Conservation (phyloP, 768 basidiomycete species). For the Pleurotus tuber-regium region DNA sequence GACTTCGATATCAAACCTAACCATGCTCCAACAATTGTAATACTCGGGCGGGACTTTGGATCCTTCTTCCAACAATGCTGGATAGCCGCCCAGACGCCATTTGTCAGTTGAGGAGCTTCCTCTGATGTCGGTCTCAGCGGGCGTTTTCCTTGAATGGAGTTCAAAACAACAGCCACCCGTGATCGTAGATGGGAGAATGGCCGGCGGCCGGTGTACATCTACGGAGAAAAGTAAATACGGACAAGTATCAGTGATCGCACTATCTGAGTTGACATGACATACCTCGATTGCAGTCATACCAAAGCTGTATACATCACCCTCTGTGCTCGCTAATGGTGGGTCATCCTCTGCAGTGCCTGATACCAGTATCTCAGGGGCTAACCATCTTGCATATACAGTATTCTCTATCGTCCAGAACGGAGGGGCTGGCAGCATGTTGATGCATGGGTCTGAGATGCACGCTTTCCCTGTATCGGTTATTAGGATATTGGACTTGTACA, state of each 20-base stretch:
- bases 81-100: neutral
- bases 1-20: too few species aligned
- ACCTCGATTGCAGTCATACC: slow-evolving; percentile 4
- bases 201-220: slow-evolving; percentile 5
- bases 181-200: slow-evolving; percentile 5
- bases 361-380: slow-evolving; percentile 7
- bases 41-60: slow-evolving; percentile 1
- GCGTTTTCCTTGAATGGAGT: slow-evolving; percentile 1
- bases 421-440: slow-evolving; percentile 6
- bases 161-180: neutral
- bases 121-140: neutral
- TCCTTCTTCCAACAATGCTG: slow-evolving; percentile 2
- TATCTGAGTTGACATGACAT: neutral
- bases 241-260: too few species aligned
- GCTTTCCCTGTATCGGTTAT: neutral
- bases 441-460: neutral
- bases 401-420: slow-evolving; percentile 7
- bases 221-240: too few species aligned
- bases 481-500: neutral
- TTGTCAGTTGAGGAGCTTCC: slow-evolving; percentile 1
- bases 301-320: slow-evolving; percentile 3
- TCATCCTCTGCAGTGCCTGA: neutral
- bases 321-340: neutral
- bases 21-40: neutral
- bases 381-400: slow-evolving; percentile 5